These are phyloP conservation scores for Ophiostoma sp. DNA, from an alignment of 2,329 filamentous ascomycete genomes.

Conservation along the genomic window DNA sequence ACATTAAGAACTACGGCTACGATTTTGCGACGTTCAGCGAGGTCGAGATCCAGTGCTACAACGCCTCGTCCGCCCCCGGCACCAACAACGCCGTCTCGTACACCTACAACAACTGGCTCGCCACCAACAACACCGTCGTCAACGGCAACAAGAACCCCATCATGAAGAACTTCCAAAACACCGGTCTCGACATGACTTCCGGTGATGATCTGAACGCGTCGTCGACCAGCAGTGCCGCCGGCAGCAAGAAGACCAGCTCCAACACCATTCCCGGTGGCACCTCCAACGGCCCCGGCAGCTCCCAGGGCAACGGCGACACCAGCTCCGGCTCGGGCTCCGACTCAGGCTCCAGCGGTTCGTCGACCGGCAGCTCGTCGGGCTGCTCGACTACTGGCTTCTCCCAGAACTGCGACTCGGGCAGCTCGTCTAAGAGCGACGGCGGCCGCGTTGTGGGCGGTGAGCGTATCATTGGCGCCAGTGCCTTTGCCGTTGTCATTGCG, in stretches of 20 bases:
- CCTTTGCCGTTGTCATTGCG: conserved; percentile 41
- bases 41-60: conserved; percentile 83
- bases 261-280: conserved; percentile 38
- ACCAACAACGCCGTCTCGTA: conserved; percentile 71
- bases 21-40: conserved; percentile 81
- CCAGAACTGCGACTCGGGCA: conserved; percentile 40
- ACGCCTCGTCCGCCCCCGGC: conserved; percentile 62
- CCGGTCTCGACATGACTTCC: conserved; percentile 70
- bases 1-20: conserved; percentile 82
- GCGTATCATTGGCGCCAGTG: conserved; percentile 39
- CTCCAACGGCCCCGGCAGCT: conserved; percentile 32
- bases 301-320: conserved; percentile 27
- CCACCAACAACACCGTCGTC: conserved; percentile 73
- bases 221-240: conserved; percentile 24
- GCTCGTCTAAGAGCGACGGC: conserved; percentile 38
- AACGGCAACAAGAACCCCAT: conserved; percentile 74
- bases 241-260: conserved; percentile 25
- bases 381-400: conserved; percentile 45
- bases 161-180: conserved; percentile 77
- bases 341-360: conserved; percentile 23
- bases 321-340: conserved; percentile 29
- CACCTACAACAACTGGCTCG: conserved; percentile 65
- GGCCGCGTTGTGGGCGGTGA: conserved; percentile 32
- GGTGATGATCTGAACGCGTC: conserved; percentile 34
- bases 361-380: conserved; percentile 28